Evolutionary conservation across 2,329 filamentous ascomycete genomes (phyloP).

Genomic region (Colletotrichum tofieldiae): DNA sequence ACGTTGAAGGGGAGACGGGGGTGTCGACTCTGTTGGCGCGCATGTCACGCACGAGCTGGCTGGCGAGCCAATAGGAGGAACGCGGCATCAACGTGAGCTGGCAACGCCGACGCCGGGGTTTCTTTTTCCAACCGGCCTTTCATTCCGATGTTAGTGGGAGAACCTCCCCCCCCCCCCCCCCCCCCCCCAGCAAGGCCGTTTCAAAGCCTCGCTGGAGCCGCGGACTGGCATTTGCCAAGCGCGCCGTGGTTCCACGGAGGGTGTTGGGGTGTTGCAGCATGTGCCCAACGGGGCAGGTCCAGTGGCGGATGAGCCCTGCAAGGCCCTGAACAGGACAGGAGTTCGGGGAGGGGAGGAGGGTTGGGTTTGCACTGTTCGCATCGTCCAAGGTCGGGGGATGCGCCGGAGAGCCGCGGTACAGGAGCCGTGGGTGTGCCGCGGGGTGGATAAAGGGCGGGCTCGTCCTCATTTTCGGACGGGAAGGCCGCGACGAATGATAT

Average conservation of each 20-base stretch:
- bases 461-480: conserved; percentile 11
- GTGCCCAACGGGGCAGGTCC: conserved; percentile 17
- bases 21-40: background rate
- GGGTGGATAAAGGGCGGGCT: conserved; percentile 12
- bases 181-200: conserved; percentile 7
- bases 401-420: conserved; percentile 22
- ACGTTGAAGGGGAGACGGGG: background rate
- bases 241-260: background rate
- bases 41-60: no score
- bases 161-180: background rate
- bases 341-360: background rate
- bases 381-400: conserved; percentile 27
- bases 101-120: background rate
- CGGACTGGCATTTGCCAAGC: conserved; percentile 15
- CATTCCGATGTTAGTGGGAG: conserved; percentile 6
- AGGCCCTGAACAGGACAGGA: conserved; percentile 4
- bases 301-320: conserved; percentile 1
- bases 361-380: conserved; percentile 3
- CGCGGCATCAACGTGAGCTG: conserved; percentile 4
- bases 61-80: conserved; percentile 13
- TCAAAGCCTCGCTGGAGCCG: conserved; percentile 24
- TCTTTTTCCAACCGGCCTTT: background rate
- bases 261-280: background rate
- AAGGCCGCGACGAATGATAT: conserved; percentile 19
- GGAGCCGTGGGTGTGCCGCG: background rate